Conservation (phyloP, 495 filamentous ascomycete genomes). For the Sporormia fimetaria region DNA sequence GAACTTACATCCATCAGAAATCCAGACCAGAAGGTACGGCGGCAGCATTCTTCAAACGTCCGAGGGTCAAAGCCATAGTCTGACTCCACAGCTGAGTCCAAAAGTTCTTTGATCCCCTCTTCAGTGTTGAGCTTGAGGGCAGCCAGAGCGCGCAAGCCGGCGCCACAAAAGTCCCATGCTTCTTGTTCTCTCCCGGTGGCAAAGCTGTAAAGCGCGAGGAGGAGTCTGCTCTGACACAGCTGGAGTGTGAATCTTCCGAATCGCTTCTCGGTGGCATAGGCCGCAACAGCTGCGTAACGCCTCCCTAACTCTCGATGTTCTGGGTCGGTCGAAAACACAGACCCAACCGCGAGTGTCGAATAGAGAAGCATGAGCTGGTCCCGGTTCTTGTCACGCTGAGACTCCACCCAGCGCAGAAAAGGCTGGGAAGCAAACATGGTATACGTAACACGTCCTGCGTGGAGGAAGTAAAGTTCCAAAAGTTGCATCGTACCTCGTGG, state of each 20-base stretch:
- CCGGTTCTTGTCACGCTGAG: constrained; percentile 42
- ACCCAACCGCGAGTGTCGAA: constrained; percentile 48
- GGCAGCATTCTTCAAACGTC: constrained; percentile 51
- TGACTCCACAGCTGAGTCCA: constrained; percentile 31
- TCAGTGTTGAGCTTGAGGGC: constrained; percentile 52
- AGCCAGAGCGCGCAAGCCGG: constrained; percentile 46
- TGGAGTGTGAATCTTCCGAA: constrained; percentile 44
- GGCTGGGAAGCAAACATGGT: constrained; percentile 45
- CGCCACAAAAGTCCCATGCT: constrained; percentile 49
- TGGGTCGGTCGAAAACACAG: constrained; percentile 46
- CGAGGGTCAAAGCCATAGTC: constrained; percentile 48
- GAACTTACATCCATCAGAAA: constrained; percentile 49
- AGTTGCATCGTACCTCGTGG: constrained; percentile 38
- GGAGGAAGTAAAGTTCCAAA: constrained; percentile 45
- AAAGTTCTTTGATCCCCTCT: constrained; percentile 39
- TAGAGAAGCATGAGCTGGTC: constrained; percentile 64
- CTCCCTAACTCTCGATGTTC: constrained; percentile 38
- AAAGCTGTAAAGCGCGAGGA: constrained; percentile 55
- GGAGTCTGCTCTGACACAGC: constrained; percentile 49
- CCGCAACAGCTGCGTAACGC: constrained; percentile 46
- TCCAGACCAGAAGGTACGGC: constrained; percentile 56
- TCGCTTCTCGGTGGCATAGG: constrained; percentile 44
- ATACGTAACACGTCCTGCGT: constrained; percentile 43
- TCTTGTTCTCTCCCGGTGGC: constrained; percentile 42
- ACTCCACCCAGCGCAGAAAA: constrained; percentile 44